Evolutionary conservation across 208 protist genomes (phyloP), one percentile per base, ranked within the genome.

Genomic region (Herpetomonas samuelpessoai): DNA sequence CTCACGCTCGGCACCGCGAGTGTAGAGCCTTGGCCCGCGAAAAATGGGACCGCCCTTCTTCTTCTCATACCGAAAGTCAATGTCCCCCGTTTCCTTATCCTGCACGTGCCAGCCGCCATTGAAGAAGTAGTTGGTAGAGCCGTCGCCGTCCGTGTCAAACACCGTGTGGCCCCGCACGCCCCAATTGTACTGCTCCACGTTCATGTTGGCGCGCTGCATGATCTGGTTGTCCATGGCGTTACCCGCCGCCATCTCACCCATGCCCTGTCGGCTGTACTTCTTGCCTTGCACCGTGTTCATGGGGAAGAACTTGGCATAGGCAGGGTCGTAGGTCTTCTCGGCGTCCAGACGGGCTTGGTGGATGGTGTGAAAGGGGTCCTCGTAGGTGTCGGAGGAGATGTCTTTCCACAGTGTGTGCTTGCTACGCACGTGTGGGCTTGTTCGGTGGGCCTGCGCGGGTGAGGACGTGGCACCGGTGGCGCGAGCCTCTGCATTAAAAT

Each of bases 341-440:
- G 89, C 89, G 60, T 95, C 86, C 18, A 95, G 71, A 47, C 89
- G 85, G 18, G 86, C 86, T 54, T 95, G 89, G 46, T 95, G 89
- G n/a, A 95, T 66, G 19, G 77, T 80, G 51, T 24, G 65, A 28
- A 84, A 83, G 3, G 89, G 89, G 57, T 86, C 79, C 53, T 95
- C 86, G 59, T 92, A 93, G 19, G 46, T 80, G 68, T 95, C 82
- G 1, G 49, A 28, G 24, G 79, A 59, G 50, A 95, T 86, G 12
- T 54, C 65, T 0, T 58, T 52, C 84, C 86, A 95, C 45, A 95
- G 47, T 53, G 63, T 70, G 19, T 60, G 39, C 64, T 78, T 90
- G 38, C 18, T 30, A 2, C 26, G 52, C 18, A 18, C 21, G 30
- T 62, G 50, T 24, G 51, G 6, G 47, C 24, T 22, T 41, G 16